A percentile compares a stretch with the other conserved stretches of the same genome.
Evolutionary conservation across 202 grass and related monocot species (phyloP).

Genomic region (Bolboschoenoplectus hybrid): DNA sequence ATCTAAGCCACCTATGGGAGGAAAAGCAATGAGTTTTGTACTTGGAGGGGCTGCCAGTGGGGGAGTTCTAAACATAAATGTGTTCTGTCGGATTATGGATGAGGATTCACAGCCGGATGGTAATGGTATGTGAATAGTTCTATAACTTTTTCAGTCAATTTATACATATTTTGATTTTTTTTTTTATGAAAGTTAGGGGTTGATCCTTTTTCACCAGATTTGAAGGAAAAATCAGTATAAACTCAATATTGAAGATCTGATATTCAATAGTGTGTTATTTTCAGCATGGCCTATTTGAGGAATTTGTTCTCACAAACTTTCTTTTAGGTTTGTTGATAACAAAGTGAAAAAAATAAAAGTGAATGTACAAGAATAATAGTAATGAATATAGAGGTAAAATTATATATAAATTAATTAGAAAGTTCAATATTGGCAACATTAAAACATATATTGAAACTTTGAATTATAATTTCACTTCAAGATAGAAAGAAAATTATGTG

Average conservation of each 20-base stretch:
- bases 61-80: slow-evolving; percentile 58
- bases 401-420: background rate
- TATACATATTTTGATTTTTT: background rate
- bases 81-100: slow-evolving; percentile 81
- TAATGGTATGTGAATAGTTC: slow-evolving; percentile 49
- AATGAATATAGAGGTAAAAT: background rate
- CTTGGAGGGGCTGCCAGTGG: slow-evolving; percentile 64
- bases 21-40: slow-evolving; percentile 66
- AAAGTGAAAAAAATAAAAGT: background rate
- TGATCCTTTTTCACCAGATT: background rate
- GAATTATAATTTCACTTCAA: background rate
- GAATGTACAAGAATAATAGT: background rate
- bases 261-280: background rate
- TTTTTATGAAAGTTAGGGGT: background rate
- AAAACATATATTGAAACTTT: background rate
- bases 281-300: background rate
- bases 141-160: slow-evolving; percentile 1
- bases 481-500: background rate
- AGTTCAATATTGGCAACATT: background rate
- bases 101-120: slow-evolving; percentile 40
- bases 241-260: background rate
- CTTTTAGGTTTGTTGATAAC: background rate
- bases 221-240: background rate
- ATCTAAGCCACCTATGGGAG: slow-evolving; percentile 34
- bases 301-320: background rate